Evolutionary conservation across 2,329 filamentous ascomycete species (phyloP).

Genomic region (Stemphylium vesicarium): DNA sequence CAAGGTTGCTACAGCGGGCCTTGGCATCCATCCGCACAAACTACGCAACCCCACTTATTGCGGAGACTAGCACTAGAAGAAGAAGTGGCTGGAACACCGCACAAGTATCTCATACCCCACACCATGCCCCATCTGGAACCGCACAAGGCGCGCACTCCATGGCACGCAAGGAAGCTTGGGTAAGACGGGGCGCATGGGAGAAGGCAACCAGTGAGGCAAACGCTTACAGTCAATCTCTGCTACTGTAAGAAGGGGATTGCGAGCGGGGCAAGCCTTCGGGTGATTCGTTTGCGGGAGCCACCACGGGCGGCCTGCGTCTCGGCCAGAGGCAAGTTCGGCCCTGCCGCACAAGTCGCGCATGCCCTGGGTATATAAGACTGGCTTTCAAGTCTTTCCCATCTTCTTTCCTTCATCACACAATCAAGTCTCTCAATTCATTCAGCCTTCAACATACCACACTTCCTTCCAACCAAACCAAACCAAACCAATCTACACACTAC

Average conservation of each 20-base stretch:
- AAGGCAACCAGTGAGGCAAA: background rate
- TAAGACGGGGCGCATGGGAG: background rate
- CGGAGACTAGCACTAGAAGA: background rate
- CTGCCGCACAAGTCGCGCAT: conserved; percentile 31
- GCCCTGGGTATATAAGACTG: conserved; percentile 20
- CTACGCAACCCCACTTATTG: conserved; percentile 11
- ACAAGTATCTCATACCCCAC: conserved; percentile 12
- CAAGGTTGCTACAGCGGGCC: background rate
- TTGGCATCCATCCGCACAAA: conserved; percentile 15
- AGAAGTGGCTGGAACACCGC: conserved; percentile 13
- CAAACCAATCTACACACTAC: background rate
- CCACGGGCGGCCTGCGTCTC: background rate
- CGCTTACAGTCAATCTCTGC: background rate
- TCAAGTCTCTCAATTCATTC: background rate
- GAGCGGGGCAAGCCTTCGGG: conserved; percentile 4
- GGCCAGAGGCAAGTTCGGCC: background rate
- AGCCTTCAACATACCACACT: background rate
- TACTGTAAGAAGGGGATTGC: background rate
- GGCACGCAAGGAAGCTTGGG: background rate
- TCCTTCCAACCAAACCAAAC: background rate
- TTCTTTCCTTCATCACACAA: background rate
- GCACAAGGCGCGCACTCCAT: conserved; percentile 3
- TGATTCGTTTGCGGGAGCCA: background rate
- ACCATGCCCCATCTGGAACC: background rate
- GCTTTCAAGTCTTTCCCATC: background rate